phyloP scores from a whole-genome alignment of 2,329 filamentous ascomycete genomes.

The Venturia oleaginea region DNA sequence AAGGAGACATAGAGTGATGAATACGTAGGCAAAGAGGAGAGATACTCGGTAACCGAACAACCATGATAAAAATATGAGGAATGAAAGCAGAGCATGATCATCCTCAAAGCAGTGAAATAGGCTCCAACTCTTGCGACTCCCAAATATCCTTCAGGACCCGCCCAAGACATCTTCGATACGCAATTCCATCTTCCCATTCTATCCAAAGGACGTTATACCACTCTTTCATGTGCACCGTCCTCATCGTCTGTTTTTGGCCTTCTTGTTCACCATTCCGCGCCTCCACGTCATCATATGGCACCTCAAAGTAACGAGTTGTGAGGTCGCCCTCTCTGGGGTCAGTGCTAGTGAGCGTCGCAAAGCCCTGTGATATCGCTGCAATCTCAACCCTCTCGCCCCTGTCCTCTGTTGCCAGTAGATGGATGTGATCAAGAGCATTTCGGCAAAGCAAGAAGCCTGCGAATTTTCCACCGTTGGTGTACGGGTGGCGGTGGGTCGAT shows the following conservation, averaged over 20 bases:
- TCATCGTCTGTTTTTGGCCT: too few species aligned
- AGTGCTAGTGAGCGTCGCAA: not conserved
- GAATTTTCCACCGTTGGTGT: not conserved
- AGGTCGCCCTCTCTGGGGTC: too few species aligned
- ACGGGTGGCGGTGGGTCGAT: too few species aligned
- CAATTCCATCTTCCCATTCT: constrained; percentile 15
- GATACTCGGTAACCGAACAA: too few species aligned
- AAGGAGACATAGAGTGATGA: too few species aligned
- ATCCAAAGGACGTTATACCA: constrained; percentile 16
- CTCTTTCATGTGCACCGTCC: not conserved
- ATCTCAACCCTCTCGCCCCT: not conserved
- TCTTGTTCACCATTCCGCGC: not conserved
- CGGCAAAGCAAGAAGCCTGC: not conserved
- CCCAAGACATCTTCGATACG: constrained; percentile 15
- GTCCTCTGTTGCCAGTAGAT: not conserved
- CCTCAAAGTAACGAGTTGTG: not conserved
- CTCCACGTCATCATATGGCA: not conserved
- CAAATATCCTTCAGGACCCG: constrained; percentile 7
- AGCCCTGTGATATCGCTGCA: not conserved
- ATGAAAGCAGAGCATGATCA: too few species aligned
- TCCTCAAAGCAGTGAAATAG: not conserved
- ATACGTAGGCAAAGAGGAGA: too few species aligned
- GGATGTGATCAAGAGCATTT: not conserved
- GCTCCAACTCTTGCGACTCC: constrained; percentile 8
- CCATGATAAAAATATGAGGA: too few species aligned